Base-by-base conservation (phyloP, 257 asterid genomes). In the Petunia secreta region DNA sequence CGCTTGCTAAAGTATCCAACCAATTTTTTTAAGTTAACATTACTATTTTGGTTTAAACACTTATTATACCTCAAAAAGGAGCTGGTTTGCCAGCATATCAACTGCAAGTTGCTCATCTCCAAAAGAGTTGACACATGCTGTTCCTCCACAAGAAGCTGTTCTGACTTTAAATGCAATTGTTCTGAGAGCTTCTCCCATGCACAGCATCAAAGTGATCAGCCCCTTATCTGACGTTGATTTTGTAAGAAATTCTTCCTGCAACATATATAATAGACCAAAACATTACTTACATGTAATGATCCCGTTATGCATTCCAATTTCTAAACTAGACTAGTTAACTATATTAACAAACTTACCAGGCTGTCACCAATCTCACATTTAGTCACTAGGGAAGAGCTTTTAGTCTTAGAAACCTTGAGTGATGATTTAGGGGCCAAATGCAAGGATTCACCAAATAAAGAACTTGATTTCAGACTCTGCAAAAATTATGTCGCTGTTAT, bases 111-210 rank as follows among this genome's bases (percentile, higher is more conserved):
- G 99, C 78, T 95, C 99, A 79, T 95, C 99, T 34, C 99, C 99
- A 67, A 95, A 95, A 36, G 97, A 80, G 85, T 95, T 95, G 2
- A 95, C 98, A 80, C 99, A 95, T 76, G 98, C 98, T 2, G 99
- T 95, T 83, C 97, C 99, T 78, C 98, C 99, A 86, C 99, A 95
- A 80, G 99, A 94, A 85, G 99, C 97, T 48, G 99, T 96, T 80
- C 97, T 89, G 66, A 96, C 98, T 91, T 96, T 94, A 83, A 94
- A 96, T 36, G 99, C 84, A 75, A 96, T 96, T 2, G 99, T 95
- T 65, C 99, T 75, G 7, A 95, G 79, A 3, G 99, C 97, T 86
- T 95, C 99, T 83, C 99, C 98, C 97, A 94, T 92, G 86, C 99
- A 92, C 89, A 84, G 82, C 97, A 95, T 89, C 15, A 95, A 86